Conservation (phyloP, 139 green algal genomes). For the Zygnema cylindricum region DNA sequence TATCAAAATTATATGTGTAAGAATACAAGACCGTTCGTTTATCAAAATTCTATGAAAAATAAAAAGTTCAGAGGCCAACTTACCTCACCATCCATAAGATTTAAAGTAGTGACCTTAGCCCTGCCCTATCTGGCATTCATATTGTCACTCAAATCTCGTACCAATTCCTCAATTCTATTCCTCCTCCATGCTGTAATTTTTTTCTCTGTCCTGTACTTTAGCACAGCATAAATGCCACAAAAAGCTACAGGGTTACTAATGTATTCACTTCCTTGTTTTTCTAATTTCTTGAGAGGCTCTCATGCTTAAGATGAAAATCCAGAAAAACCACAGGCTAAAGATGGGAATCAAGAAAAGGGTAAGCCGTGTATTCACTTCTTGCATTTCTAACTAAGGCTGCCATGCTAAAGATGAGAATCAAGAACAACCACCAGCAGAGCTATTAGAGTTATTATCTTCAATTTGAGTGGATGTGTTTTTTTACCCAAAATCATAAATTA, state of each 20-base stretch:
- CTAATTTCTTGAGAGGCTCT: constrained; percentile 1
- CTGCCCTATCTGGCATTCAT: constrained; percentile 41
- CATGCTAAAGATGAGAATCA: no score
- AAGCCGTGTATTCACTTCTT: neutral
- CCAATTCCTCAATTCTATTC: constrained; percentile 70
- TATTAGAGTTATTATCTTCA: neutral
- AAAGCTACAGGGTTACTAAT: constrained; percentile 3
- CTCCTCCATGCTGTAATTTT: constrained; percentile 25
- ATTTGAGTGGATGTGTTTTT: no score
- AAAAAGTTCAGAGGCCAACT: neutral
- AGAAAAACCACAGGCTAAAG: neutral
- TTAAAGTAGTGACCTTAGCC: constrained; percentile 64
- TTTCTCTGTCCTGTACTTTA: constrained; percentile 43
- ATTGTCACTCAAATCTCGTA: constrained; percentile 57
- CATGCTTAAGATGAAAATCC: neutral
- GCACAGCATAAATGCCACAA: neutral
- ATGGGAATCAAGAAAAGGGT: neutral
- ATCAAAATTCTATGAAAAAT: no score
- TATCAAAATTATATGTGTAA: no score
- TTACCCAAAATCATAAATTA: no score
- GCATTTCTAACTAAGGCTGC: neutral
- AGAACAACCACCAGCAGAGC: neutral
- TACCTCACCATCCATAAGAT: constrained; percentile 74
- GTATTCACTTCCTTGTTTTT: neutral
- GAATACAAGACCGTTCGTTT: no score